A percentile compares a stretch with the other conserved stretches of the same genome.
phyloP scores from a whole-genome alignment of 1,139 yeast species.

The Yamadazyma atlantica region DNA sequence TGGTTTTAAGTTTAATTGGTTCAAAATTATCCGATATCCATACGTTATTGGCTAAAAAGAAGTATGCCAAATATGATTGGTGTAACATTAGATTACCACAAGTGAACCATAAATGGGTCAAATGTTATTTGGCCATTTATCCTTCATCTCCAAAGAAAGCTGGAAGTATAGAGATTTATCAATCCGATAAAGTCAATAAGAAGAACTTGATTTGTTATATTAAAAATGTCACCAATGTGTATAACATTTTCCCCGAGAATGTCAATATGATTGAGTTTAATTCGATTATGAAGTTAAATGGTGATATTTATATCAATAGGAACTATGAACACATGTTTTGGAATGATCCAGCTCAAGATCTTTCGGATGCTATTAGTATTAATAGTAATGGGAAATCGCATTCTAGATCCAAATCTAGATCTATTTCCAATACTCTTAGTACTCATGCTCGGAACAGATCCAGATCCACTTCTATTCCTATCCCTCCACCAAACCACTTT shows the following conservation, averaged over 20 bases:
- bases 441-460: slow-evolving; percentile 1
- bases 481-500: slow-evolving; percentile 6
- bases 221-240: slow-evolving; percentile 39
- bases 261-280: slow-evolving; percentile 53
- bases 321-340: slow-evolving; percentile 31
- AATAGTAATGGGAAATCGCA: neutral
- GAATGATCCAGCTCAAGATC: slow-evolving; percentile 1
- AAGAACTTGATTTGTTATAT: slow-evolving; percentile 49
- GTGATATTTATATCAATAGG: slow-evolving; percentile 49
- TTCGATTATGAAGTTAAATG: slow-evolving; percentile 51
- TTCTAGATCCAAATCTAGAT: neutral
- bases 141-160: slow-evolving; percentile 41
- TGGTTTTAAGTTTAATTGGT: slow-evolving; percentile 53
- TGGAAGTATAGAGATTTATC: slow-evolving; percentile 53
- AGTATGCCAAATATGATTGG: slow-evolving; percentile 52
- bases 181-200: slow-evolving; percentile 40
- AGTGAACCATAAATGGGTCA: slow-evolving; percentile 54
- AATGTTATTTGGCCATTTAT: slow-evolving; percentile 45
- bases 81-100: slow-evolving; percentile 57
- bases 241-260: slow-evolving; percentile 56
- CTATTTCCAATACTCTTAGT: slow-evolving; percentile 13
- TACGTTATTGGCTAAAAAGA: slow-evolving; percentile 46
- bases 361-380: slow-evolving; percentile 1
- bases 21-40: slow-evolving; percentile 53
- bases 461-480: slow-evolving; percentile 2